Conservation (phyloP, 106 monocot species). For the Xerophyta viscosa region DNA sequence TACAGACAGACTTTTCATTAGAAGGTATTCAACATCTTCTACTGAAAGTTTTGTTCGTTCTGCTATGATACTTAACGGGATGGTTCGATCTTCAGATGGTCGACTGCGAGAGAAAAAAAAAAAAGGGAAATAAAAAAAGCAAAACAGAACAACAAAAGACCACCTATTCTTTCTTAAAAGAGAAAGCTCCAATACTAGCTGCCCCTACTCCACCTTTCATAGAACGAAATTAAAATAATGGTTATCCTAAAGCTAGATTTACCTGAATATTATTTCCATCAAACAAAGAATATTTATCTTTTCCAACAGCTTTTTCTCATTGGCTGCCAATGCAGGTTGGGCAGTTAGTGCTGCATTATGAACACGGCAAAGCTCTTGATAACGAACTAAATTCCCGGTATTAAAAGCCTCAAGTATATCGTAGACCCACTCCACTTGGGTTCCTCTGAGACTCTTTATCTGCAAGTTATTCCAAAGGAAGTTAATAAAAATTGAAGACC, state of each 20-base stretch:
- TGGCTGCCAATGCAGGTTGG: conserved; percentile 76
- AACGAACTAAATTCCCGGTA: conserved; percentile 69
- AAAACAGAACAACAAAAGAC: no score
- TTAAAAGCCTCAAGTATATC: conserved; percentile 96
- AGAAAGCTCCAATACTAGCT: no score
- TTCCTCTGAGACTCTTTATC: conserved; percentile 87
- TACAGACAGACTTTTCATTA: conserved; percentile 98
- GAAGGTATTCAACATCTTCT: conserved; percentile 90
- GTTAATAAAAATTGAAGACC: background rate
- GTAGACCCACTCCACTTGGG: conserved; percentile 85
- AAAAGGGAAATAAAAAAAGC: background rate
- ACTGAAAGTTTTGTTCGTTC: conserved; percentile 80
- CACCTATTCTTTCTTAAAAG: no score
- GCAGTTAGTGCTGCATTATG: conserved; percentile 88
- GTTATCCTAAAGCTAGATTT: background rate
- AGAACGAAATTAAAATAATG: no score
- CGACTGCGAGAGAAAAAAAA: conserved; percentile 50
- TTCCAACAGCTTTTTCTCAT: conserved; percentile 83
- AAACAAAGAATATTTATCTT: conserved; percentile 94
- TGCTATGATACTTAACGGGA: conserved; percentile 80
- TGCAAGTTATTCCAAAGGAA: conserved; percentile 15
- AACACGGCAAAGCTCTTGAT: conserved; percentile 81
- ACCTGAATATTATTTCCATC: conserved; percentile 99
- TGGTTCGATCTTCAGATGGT: conserved; percentile 85
- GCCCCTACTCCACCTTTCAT: no score